Evolutionary conservation across 2,329 filamentous ascomycete species (phyloP), one percentile per base, ranked within the genome.

Genomic region (Ramichloridium luteum): DNA sequence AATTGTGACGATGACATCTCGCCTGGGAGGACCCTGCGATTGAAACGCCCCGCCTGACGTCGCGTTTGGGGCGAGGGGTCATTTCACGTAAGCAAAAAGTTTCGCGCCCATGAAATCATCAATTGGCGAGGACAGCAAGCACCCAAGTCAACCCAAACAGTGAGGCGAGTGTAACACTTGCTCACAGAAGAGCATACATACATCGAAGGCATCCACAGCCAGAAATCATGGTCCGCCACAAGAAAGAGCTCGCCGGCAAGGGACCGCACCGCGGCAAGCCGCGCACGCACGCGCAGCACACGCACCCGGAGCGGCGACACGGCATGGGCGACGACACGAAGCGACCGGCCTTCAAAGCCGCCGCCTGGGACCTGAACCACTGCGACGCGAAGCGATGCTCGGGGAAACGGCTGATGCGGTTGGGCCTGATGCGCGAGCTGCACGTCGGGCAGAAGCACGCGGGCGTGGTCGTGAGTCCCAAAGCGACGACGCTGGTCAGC

Each of bases 371-470:
- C 53, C 69, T 98, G 18, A 88, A 86, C 40, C 90, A 98, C 63
- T 98, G 90, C 65, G 90, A 98, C 53, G 84, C 88, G 6, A 96
- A 94, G 59, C 70, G 88, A 47, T 98, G 90, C 61, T 94, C 86
- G 0, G 90, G 90, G 17, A 98, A 98, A 64, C 77, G 83, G 41
- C 70, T 98, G 18, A 93, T 98, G 72, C 77, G 79, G 42, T 72
- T 92, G 34, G 88, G 88, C 3, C 66, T 94, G 50, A 94, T 98
- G 84, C 79, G 90, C 45, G 82, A 93, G 51, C 70, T 98, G 32
- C 76, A 88, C 49, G 68, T 96, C 34, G 90, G 90, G 32, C 86
- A 96, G 59, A 86, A 88, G 46, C 85, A 90, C 56, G 73, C 77
- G 20, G 90, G 90, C 36, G 80, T 98, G 42, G 81, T 98, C 50